These are phyloP conservation scores for Fistulifera solaris DNA, from an alignment of 108 stramenopile species.

Conservation along the genomic window DNA sequence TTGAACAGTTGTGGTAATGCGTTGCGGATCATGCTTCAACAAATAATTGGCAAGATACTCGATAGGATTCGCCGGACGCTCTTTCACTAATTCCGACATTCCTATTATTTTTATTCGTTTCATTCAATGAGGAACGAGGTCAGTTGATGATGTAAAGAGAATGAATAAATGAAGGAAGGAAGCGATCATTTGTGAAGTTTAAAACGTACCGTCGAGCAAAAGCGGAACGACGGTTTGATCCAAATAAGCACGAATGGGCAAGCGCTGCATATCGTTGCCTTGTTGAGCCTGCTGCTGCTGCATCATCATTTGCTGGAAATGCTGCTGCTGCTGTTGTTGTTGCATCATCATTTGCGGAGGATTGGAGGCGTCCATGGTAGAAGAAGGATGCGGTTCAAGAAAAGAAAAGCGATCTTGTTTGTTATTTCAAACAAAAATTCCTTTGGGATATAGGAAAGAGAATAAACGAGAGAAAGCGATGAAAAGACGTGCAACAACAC, in stretches of 20 bases:
- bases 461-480: too few relatives aligned
- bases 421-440: too few relatives aligned
- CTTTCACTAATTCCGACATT: slow-evolving; percentile 98
- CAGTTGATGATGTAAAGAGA: slow-evolving; percentile 2
- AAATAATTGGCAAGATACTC: slow-evolving; percentile 96
- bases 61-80: slow-evolving; percentile 93
- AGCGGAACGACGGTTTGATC: slow-evolving; percentile 99
- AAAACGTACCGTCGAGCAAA: slow-evolving; percentile 83
- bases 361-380: too few relatives aligned
- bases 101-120: too few relatives aligned
- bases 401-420: too few relatives aligned
- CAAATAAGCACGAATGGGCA: slow-evolving; percentile 98
- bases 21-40: slow-evolving; percentile 91
- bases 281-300: slow-evolving; percentile 6
- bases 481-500: too few relatives aligned
- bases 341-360: slow-evolving; percentile 8
- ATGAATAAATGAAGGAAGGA: neutral
- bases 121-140: neutral
- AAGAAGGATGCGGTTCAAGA: too few relatives aligned
- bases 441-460: too few relatives aligned
- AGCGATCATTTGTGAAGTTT: neutral
- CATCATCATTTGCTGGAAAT: slow-evolving; percentile 3
- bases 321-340: slow-evolving; percentile 16
- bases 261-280: slow-evolving; percentile 36
- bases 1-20: too few relatives aligned